Percentiles rank a stretch among this genome's conserved stretches.
These are phyloP conservation scores for Amanita thiersii DNA, from an alignment of 768 basidiomycete genomes.

Conservation along the genomic window DNA sequence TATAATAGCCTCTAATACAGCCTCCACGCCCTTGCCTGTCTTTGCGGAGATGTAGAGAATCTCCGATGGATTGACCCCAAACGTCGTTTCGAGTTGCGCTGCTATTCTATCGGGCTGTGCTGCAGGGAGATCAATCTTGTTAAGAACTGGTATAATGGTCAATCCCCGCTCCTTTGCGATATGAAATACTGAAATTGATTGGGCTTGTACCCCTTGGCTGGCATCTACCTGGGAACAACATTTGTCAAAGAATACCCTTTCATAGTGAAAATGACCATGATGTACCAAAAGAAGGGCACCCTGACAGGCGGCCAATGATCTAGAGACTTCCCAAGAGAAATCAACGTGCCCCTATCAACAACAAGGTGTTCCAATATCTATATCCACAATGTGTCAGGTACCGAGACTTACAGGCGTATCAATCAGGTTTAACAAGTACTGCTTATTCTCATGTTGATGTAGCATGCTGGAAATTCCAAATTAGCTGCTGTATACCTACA, in stretches of 20 bases:
- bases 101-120: slow-evolving; percentile 77
- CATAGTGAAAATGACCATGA: too few species aligned
- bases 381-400: background rate
- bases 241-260: too few species aligned
- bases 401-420: slow-evolving; percentile 73
- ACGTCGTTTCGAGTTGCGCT: slow-evolving; percentile 72
- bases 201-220: slow-evolving; percentile 97
- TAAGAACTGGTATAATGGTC: slow-evolving; percentile 83
- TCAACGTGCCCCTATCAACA: slow-evolving; percentile 81
- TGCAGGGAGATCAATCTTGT: slow-evolving; percentile 95
- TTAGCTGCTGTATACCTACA: slow-evolving; percentile 4
- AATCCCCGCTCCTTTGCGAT: slow-evolving; percentile 76
- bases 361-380: slow-evolving; percentile 1
- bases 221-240: slow-evolving; percentile 84
- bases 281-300: slow-evolving; percentile 70
- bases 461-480: slow-evolving; percentile 57
- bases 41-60: slow-evolving; percentile 87
- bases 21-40: slow-evolving; percentile 76
- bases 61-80: slow-evolving; percentile 69
- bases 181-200: slow-evolving; percentile 93
- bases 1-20: slow-evolving; percentile 73
- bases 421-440: slow-evolving; percentile 84
- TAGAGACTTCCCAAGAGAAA: slow-evolving; percentile 94
- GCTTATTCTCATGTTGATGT: slow-evolving; percentile 42
- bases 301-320: slow-evolving; percentile 89